Percentiles rank a stretch among this genome's conserved stretches.
Evolutionary conservation across 139 green algal species (phyloP).

Genomic region (Edaphochlamys debaryana): DNA sequence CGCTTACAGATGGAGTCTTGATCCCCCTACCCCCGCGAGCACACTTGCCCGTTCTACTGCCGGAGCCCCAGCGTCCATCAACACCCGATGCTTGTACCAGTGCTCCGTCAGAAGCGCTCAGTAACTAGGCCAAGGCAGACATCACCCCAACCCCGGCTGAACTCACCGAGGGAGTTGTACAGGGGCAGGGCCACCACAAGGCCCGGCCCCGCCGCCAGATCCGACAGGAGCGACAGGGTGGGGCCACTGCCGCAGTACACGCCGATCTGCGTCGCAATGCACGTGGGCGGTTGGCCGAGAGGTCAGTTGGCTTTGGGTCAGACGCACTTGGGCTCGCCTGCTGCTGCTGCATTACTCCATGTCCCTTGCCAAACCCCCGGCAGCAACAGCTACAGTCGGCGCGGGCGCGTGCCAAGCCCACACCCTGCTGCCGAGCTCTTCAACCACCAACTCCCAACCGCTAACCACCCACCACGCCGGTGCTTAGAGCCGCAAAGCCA

Average conservation of each 20-base stretch:
- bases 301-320: too few species aligned
- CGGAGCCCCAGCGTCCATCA: background rate
- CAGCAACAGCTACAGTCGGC: too few species aligned
- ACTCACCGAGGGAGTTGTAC: slow-evolving; percentile 45
- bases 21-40: too few species aligned
- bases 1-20: background rate
- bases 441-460: too few species aligned
- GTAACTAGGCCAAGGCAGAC: background rate
- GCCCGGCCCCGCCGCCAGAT: slow-evolving; percentile 42
- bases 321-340: too few species aligned
- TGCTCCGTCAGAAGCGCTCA: too few species aligned
- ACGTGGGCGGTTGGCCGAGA: too few species aligned
- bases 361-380: too few species aligned
- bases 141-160: too few species aligned
- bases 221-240: slow-evolving; percentile 22
- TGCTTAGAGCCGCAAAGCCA: slow-evolving; percentile 21
- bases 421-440: too few species aligned
- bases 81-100: background rate
- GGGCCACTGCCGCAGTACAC: slow-evolving; percentile 29
- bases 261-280: slow-evolving; percentile 2
- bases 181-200: slow-evolving; percentile 47
- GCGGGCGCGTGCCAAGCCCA: too few species aligned
- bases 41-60: background rate
- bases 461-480: slow-evolving; percentile 38
- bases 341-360: too few species aligned